Base-by-base conservation (phyloP, 805 yeast genomes). In the Hanseniaspora thailandica region DNA sequence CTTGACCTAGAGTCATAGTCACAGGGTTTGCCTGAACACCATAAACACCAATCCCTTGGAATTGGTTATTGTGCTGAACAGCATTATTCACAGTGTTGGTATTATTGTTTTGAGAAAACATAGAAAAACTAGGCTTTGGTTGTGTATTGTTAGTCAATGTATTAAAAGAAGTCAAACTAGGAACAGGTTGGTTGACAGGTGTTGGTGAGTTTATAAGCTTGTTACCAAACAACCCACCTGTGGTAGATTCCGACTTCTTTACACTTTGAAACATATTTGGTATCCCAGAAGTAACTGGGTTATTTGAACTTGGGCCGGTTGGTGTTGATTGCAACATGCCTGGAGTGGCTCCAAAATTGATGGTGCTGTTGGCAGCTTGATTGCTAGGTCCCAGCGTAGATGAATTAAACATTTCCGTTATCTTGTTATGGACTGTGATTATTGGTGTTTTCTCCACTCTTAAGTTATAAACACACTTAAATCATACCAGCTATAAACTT, bases 331-430 rank as follows among this genome's bases (percentile, higher is more conserved):
- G 54, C 10, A 51, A 7, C 20, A 36, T 28, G 10, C 44, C 45
- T 8, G 36, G 28, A 3, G 41, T 22, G 9, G n/a, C 31, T 10
- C 55, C 55, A 46, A 53, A 47, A 19, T 40, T 35, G 2, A 51
- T 48, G 7, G 43, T 19, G n/a, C 45, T 45, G 45, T 30, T 51
- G 12, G 39, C 28, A n/a, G 23, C 38, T 30, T 38, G 35, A 19
- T 13, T 12, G 8, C n/a, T 34, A 3, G 34, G 13, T 8, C 36
- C 40, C 5, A 45, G 5, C 6, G 36, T 34, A 7, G 55, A 38
- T 13, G 51, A 33, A 15, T 45, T 52, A n/a, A 45, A 52, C 47
- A 49, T 47, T 30, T 35, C n/a, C n/a, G n/a, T n/a, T n/a, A n/a
- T n/a, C n/a, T n/a, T n/a, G n/a, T n/a, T n/a, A n/a, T n/a, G n/a